These are phyloP conservation scores for Viola pubescens DNA, from an alignment of 441 rosid genomes.

Conservation along the genomic window DNA sequence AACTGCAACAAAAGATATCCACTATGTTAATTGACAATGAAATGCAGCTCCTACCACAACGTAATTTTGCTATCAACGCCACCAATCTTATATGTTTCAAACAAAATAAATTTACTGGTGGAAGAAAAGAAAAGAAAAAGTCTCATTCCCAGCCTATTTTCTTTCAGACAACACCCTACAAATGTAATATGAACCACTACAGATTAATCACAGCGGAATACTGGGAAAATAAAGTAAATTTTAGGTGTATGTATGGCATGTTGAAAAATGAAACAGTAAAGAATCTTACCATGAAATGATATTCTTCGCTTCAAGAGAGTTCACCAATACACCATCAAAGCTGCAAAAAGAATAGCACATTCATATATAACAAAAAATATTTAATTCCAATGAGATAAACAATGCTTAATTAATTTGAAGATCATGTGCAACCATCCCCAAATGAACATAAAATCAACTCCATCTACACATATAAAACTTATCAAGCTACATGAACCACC, in stretches of 20 bases:
- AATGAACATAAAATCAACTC: conserved; percentile 9
- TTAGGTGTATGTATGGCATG: neutral
- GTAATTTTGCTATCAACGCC: neutral
- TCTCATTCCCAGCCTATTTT: too few relatives aligned
- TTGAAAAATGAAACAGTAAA: neutral
- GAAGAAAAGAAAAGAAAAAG: neutral
- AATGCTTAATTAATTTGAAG: conserved; percentile 1
- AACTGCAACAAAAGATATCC: conserved; percentile 55
- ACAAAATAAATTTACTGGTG: neutral
- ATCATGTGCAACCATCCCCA: neutral
- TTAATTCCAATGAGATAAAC: conserved; percentile 1
- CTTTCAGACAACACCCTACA: too few relatives aligned
- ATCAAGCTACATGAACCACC: neutral
- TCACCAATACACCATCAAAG: conserved; percentile 72
- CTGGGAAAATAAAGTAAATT: neutral
- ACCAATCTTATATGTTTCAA: neutral
- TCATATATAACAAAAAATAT: too few relatives aligned
- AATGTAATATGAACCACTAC: neutral
- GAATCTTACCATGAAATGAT: conserved; percentile 54
- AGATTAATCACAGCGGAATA: neutral
- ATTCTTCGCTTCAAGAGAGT: conserved; percentile 64
- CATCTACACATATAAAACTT: conserved; percentile 4
- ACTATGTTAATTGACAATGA: conserved; percentile 26
- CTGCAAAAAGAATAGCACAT: conserved; percentile 53
- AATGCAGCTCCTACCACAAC: conserved; percentile 5